These are phyloP conservation scores for Syncephalastrum racemosum DNA, from an alignment of 371 early-diverging fungal species.

Conservation along the genomic window DNA sequence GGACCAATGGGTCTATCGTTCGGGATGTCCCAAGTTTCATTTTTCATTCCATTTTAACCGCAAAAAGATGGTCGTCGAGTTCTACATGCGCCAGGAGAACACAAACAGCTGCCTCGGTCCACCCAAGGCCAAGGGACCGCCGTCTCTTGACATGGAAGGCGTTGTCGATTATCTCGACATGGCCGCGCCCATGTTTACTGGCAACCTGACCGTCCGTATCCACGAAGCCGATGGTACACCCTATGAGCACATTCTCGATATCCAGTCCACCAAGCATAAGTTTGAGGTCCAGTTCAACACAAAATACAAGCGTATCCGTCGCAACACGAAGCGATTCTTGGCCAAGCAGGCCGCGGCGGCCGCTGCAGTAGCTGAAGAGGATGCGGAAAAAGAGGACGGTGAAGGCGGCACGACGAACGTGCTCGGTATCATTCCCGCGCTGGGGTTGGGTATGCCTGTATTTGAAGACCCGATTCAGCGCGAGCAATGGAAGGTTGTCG, in stretches of 20 bases:
- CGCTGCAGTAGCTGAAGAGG: conserved; percentile 67
- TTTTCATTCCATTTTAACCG: conserved; percentile 84
- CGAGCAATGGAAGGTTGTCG: conserved; percentile 73
- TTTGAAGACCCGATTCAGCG: conserved; percentile 72
- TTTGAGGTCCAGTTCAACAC: conserved; percentile 95
- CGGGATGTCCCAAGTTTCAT: conserved; percentile 87
- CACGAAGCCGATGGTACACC: conserved; percentile 94
- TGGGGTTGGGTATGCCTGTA: conserved; percentile 69
- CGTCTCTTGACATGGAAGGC: not conserved
- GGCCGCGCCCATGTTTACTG: conserved; percentile 58
- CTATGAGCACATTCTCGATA: conserved; percentile 90
- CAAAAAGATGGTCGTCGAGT: conserved; percentile 93
- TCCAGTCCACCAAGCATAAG: conserved; percentile 73
- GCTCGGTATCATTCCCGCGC: conserved; percentile 48
- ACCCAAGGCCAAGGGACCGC: not conserved
- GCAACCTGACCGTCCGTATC: conserved; percentile 87
- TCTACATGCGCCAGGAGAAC: conserved; percentile 81
- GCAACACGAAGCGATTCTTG: conserved; percentile 81
- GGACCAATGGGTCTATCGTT: conserved; percentile 91
- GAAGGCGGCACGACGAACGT: conserved; percentile 41
- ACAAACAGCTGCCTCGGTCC: conserved; percentile 51
- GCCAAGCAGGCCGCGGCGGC: conserved; percentile 79
- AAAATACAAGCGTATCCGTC: conserved; percentile 92
- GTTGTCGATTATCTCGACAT: conserved; percentile 19
- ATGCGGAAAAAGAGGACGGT: conserved; percentile 59